Evolutionary conservation across 352 stramenopile species (phyloP), one percentile per base, ranked within the genome.

Genomic region (Pythium phragmitis): DNA sequence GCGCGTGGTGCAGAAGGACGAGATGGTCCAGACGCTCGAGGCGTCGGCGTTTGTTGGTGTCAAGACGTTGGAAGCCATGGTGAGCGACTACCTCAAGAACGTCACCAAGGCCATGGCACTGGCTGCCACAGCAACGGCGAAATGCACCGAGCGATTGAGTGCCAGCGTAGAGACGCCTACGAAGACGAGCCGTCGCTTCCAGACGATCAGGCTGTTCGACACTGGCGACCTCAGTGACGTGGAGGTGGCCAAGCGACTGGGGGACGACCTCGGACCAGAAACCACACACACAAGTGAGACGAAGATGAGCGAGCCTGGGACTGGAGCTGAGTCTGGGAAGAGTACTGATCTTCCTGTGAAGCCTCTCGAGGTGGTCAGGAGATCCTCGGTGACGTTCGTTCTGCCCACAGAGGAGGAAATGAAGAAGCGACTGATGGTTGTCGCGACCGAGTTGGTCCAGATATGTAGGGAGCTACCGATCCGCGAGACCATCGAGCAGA

Each of bases 61-160:
- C 17, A 85, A 83, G 50, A 88, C 79, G 17, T 77, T 88, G 75
- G 75, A 88, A 34, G 45, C 86, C 2, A 80, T 88, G 75, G 67
- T 82, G 33, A 61, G 75, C 42, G 79, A 85, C 37, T 75, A 79
- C 46, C 21, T 77, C 23, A 88, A 88, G 64, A 71, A 67, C 16
- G 43, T 67, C 13, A 19, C 33, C 21, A 66, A 66, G 21, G 65
- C 65, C 12, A 53, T 71, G 57, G 42, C 12, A 5, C 42, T 66
- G 8, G 13, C 39, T 4, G 19, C 45, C 4, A 39, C 36, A 1
- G 59, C 65, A 17, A 19, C 54, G 7, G 43, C 49, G 17, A 65
- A 46, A 13, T 60, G 37, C 7, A 23, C 8, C 8, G 33, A 68
- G 14, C 16, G 51, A 43, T 33, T 36, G 9, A 17, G 5, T 13